Percentiles rank a stretch among this genome's conserved stretches.
These are phyloP conservation scores for Coffea canephora DNA, from an alignment of 257 asterid species.

Conservation along the genomic window DNA sequence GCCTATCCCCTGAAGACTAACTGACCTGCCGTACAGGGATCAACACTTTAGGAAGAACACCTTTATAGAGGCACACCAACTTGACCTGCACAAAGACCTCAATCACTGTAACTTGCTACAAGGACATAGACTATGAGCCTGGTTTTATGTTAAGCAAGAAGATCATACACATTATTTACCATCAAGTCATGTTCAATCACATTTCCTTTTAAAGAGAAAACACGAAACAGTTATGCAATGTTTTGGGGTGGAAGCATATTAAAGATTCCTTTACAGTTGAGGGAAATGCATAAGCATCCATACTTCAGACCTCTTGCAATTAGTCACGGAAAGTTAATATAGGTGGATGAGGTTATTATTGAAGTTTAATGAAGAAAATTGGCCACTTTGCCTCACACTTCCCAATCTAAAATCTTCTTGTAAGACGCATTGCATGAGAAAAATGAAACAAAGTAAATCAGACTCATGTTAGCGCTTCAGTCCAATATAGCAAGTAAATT, in stretches of 20 bases:
- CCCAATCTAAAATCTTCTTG: background rate
- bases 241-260: background rate
- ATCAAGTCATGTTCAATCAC: background rate
- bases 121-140: background rate
- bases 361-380: background rate
- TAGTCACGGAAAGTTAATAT: background rate
- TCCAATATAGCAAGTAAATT: background rate
- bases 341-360: background rate
- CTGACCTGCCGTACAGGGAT: constrained; percentile 73
- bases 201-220: background rate
- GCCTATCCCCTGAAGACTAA: background rate
- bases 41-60: constrained; percentile 78
- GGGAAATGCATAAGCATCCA: background rate
- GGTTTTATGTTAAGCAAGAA: background rate
- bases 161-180: background rate
- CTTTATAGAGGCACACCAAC: constrained; percentile 70
- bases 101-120: background rate
- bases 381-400: background rate
- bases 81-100: constrained; percentile 56
- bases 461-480: background rate
- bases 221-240: background rate
- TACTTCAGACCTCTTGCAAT: background rate
- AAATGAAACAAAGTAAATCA: background rate
- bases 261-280: background rate
- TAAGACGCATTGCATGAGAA: background rate